A percentile compares a stretch with the other conserved stretches of the same genome.
These are phyloP conservation scores for Remersonia thermophila DNA, from an alignment of 2,329 filamentous ascomycete genomes.

Conservation along the genomic window DNA sequence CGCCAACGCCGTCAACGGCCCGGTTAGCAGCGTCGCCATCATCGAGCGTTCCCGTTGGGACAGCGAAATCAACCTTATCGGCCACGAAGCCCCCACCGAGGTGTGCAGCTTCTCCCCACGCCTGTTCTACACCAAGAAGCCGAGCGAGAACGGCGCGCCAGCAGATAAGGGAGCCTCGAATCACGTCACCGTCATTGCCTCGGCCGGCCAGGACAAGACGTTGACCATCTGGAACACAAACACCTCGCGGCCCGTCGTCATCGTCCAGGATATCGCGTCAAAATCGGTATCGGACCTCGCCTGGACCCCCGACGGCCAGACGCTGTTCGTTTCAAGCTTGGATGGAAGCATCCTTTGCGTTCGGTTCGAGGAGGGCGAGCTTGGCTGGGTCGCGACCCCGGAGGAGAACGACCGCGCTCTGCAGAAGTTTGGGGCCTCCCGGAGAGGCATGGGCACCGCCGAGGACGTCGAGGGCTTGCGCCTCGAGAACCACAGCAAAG, in stretches of 20 bases:
- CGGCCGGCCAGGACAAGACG: slow-evolving; percentile 92
- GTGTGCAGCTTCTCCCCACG: slow-evolving; percentile 95
- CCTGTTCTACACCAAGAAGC: slow-evolving; percentile 66
- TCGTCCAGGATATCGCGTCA: slow-evolving; percentile 73
- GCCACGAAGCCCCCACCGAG: slow-evolving; percentile 92
- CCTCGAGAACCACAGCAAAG: slow-evolving; percentile 84
- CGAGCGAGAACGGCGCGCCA: slow-evolving; percentile 36
- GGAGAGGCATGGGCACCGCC: slow-evolving; percentile 79
- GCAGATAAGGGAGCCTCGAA: slow-evolving; percentile 34
- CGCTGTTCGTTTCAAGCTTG: slow-evolving; percentile 71
- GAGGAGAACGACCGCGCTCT: slow-evolving; percentile 88
- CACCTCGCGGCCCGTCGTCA: slow-evolving; percentile 79
- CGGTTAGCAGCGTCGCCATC: slow-evolving; percentile 92
- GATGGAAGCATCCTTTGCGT: slow-evolving; percentile 79
- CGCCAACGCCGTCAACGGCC: slow-evolving; percentile 92
- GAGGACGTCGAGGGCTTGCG: slow-evolving; percentile 83
- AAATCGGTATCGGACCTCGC: slow-evolving; percentile 92
- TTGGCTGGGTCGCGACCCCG: slow-evolving; percentile 75
- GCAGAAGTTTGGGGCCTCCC: slow-evolving; percentile 80
- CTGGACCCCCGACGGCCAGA: slow-evolving; percentile 87
- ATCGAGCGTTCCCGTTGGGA: slow-evolving; percentile 89
- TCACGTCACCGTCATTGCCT: slow-evolving; percentile 86
- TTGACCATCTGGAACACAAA: slow-evolving; percentile 97
- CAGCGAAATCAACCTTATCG: slow-evolving; percentile 92
- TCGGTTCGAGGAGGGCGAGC: slow-evolving; percentile 72